Evolutionary conservation across 495 filamentous ascomycete species (phyloP), one percentile per base, ranked within the genome.

Genomic region (Hyaloscypha finlandica): DNA sequence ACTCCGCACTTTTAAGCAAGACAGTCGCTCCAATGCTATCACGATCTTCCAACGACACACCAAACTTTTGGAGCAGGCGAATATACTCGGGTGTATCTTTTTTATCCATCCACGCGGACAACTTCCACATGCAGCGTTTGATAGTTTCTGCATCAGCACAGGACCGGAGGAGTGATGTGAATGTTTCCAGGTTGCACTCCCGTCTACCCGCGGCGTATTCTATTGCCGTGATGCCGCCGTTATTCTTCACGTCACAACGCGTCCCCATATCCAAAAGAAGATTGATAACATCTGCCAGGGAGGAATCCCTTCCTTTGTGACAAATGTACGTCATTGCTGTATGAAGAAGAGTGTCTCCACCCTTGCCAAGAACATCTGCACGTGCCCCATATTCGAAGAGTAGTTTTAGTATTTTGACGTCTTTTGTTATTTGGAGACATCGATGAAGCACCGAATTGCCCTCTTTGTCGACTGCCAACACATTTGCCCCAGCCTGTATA

Each of bases 351-450:
- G 39, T 64, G 16, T 65, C 57, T 3, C 61, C 53, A 30, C 32
- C 30, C 3, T 52, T 60, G 2, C 37, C 56, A 14, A 30, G 8
- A 8, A 39, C 20, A 29, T 69, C 16, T 8, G 30, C 16, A 56
- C 33, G 16, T 4, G 67, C 67, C 42, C 67, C 61, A 55, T 62
- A 66, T 51, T 78, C 65, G 12, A 81, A 61, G 12, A 82, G 68
- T 8, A 73, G 65, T 31, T 62, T 45, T 3, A 70, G 67, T 42
- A 76, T 73, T 64, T 73, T 71, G 33, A 42, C 48, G 54, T 74
- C 68, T n/a, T 65, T 66, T 19, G 68, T 63, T 12, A 65, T 63
- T 14, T 32, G 3, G 58, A 33, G 52, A 20, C 33, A 48, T 14
- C 20, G 31, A 56, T 31, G 51, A 68, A 33, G 22, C 11, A 63